phyloP scores from a whole-genome alignment of 2,329 filamentous ascomycete species.

The Penicillium sp. region DNA sequence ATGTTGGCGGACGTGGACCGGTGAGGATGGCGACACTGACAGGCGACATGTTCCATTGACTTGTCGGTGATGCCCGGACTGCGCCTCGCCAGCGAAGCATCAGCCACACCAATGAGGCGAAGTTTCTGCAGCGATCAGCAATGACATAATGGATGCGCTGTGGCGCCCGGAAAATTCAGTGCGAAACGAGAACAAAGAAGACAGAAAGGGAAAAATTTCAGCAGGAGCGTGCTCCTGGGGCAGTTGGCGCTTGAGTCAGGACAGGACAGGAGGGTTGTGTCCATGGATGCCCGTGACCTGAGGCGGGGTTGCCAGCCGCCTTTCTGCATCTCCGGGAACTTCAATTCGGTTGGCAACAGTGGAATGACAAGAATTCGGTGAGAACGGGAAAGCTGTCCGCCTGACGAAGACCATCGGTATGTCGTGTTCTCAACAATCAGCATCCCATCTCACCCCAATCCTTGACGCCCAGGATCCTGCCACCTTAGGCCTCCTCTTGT shows the following conservation, averaged over 20 bases:
- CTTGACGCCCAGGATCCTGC: conserved; percentile 6
- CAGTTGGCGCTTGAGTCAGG: neutral
- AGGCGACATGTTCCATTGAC: neutral
- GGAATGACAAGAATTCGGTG: neutral
- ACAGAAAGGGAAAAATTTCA: neutral
- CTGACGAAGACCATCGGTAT: conserved; percentile 12
- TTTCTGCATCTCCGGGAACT: conserved; percentile 3
- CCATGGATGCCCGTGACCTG: neutral
- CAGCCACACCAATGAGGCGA: conserved; percentile 22
- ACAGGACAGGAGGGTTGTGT: neutral
- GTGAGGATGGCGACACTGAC: neutral
- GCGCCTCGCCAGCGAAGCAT: conserved; percentile 16
- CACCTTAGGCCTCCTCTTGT: neutral
- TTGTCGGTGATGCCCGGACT: conserved; percentile 20
- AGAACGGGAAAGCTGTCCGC: conserved; percentile 1
- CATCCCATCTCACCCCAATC: neutral
- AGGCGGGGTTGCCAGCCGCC: neutral
- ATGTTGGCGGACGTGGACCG: neutral
- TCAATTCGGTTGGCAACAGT: neutral
- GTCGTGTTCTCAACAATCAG: conserved; percentile 1
- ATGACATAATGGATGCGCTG: conserved; percentile 15
- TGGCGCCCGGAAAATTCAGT: conserved; percentile 8
- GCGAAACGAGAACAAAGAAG: neutral
- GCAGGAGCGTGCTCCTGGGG: neutral
- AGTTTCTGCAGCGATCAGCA: conserved; percentile 20